Conservation (phyloP, 2,329 filamentous ascomycete genomes). For the Penicillium concentricum region DNA sequence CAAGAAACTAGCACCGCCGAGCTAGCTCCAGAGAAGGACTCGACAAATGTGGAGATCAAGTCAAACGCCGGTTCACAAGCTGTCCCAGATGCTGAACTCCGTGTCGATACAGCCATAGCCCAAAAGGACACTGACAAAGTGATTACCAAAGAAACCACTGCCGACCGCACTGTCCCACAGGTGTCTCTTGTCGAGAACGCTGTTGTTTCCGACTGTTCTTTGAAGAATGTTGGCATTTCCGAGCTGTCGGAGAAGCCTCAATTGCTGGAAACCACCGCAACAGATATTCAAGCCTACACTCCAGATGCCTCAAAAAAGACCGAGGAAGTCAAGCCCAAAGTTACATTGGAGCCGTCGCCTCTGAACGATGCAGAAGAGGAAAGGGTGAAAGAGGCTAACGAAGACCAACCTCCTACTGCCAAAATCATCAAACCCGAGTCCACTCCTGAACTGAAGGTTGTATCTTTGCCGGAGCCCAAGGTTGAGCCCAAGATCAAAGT, state of each 20-base stretch:
- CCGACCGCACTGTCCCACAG: not conserved
- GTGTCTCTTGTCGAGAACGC: not conserved
- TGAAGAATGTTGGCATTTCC: not conserved
- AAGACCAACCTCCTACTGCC: not conserved
- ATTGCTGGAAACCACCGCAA: not conserved
- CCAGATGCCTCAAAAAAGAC: not conserved
- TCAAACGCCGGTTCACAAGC: not conserved
- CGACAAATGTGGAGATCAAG: not conserved
- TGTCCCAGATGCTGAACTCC: not conserved
- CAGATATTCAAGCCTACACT: not conserved
- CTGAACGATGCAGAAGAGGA: not conserved
- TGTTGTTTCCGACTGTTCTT: not conserved
- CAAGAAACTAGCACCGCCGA: not conserved
- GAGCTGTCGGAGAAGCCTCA: not conserved
- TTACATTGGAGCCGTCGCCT: not conserved
- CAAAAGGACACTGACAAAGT: not conserved
- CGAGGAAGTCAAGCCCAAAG: not conserved
- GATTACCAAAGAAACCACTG: not conserved
- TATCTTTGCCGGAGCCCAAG: not conserved
- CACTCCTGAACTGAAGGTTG: not conserved
- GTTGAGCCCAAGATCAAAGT: constrained; percentile 1
- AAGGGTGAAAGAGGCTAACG: not conserved
- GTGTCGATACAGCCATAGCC: not conserved
- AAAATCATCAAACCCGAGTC: not conserved
- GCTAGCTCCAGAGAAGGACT: not conserved